Conservation (phyloP, 495 filamentous ascomycete species). For the Tuber melanosporum region DNA sequence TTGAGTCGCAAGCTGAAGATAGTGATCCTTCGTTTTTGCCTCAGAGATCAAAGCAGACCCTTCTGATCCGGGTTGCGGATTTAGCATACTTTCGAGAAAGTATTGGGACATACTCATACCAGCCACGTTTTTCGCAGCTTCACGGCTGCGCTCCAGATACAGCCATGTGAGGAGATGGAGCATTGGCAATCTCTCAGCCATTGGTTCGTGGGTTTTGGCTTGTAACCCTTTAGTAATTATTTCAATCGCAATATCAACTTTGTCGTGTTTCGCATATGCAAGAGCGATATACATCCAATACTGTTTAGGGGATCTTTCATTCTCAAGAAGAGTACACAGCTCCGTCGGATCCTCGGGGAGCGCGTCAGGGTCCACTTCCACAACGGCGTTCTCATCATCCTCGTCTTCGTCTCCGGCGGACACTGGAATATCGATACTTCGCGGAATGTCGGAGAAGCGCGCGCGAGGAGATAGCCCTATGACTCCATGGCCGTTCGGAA, state of each 20-base stretch:
- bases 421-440: constrained; percentile 84
- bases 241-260: constrained; percentile 88
- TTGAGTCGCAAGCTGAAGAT: constrained; percentile 80
- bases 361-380: constrained; percentile 86
- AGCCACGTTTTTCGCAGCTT: constrained; percentile 60
- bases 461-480: constrained; percentile 16
- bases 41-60: constrained; percentile 54
- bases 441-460: constrained; percentile 84
- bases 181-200: constrained; percentile 79
- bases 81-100: not conserved
- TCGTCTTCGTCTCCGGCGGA: constrained; percentile 51
- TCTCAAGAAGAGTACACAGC: constrained; percentile 86
- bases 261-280: constrained; percentile 93
- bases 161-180: constrained; percentile 85
- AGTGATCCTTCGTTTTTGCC: constrained; percentile 82
- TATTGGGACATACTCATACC: constrained; percentile 12
- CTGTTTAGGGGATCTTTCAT: constrained; percentile 74
- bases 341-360: constrained; percentile 93
- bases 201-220: constrained; percentile 59
- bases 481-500: constrained; percentile 10
- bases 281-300: constrained; percentile 95
- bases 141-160: constrained; percentile 81
- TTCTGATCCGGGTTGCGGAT: constrained; percentile 8
- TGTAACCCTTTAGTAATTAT: constrained; percentile 77
- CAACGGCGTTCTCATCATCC: constrained; percentile 68